Evolutionary conservation across 257 asterid species (phyloP).

Genomic region (Gardenia jasminoides): DNA sequence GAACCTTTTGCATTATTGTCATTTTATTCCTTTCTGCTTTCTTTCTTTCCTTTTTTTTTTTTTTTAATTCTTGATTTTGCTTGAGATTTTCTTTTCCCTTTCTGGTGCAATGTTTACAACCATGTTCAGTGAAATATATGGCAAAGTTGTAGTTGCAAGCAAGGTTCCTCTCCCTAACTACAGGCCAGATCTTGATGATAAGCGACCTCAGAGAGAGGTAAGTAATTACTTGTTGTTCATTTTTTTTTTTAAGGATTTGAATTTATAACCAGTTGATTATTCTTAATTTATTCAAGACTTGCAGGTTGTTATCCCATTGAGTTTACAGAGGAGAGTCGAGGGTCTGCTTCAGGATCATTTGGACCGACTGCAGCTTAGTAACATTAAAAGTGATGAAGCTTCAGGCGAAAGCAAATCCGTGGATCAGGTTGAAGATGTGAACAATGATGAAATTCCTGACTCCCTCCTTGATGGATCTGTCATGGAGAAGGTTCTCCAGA

Average conservation of each 20-base stretch:
- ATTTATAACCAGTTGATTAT: background rate
- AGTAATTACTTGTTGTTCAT: conserved; percentile 17
- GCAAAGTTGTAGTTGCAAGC: conserved; percentile 89
- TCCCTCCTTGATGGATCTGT: conserved; percentile 78
- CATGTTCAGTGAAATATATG: conserved; percentile 66
- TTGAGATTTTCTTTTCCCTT: background rate
- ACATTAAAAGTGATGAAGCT: conserved; percentile 34
- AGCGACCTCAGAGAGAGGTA: conserved; percentile 98
- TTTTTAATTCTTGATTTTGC: conserved; percentile 11
- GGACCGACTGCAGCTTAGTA: conserved; percentile 59
- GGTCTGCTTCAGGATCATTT: conserved; percentile 97
- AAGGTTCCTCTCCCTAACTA: conserved; percentile 93
- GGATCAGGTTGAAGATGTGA: conserved; percentile 40
- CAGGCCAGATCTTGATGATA: conserved; percentile 93
- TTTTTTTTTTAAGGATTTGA: background rate
- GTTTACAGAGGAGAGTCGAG: conserved; percentile 98
- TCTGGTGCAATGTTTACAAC: conserved; percentile 20
- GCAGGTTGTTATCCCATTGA: conserved; percentile 88
- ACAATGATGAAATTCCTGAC: conserved; percentile 54
- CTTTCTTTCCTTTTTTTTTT: background rate
- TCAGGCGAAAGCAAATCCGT: conserved; percentile 32
- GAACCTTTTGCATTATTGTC: conserved; percentile 7
- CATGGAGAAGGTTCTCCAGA: conserved; percentile 96
- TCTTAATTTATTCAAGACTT: conserved; percentile 12
- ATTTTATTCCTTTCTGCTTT: background rate